Evolutionary conservation across 495 filamentous ascomycete species (phyloP).

Genomic region (Daldinia loculata): DNA sequence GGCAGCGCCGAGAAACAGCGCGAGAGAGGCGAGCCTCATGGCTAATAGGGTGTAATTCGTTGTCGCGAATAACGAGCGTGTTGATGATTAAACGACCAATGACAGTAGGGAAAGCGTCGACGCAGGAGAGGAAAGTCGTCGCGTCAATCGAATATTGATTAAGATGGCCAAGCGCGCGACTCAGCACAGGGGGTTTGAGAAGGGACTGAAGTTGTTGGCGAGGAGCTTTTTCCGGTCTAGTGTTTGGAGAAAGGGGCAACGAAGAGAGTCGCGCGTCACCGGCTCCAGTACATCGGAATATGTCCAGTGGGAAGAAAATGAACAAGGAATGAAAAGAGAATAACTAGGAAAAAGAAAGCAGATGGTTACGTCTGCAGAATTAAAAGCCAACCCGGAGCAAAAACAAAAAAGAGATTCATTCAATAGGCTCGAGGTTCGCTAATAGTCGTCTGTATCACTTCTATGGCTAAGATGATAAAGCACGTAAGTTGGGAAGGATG

Average conservation of each 20-base stretch:
- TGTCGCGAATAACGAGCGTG: constrained; percentile 38
- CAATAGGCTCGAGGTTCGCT: constrained; percentile 37
- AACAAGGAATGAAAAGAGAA: constrained; percentile 21
- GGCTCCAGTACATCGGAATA: constrained; percentile 42
- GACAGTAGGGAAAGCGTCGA: constrained; percentile 5
- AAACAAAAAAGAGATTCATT: constrained; percentile 27
- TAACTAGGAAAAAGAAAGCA: constrained; percentile 20
- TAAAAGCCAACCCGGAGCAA: constrained; percentile 35
- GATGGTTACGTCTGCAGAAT: constrained; percentile 33
- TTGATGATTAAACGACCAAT: constrained; percentile 19
- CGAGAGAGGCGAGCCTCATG: constrained; percentile 49
- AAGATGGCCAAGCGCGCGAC: constrained; percentile 24
- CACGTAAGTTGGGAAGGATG: constrained; percentile 29
- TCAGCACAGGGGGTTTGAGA: constrained; percentile 4
- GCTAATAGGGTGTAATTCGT: constrained; percentile 25
- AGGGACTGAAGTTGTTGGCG: constrained; percentile 5
- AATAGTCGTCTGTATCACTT: constrained; percentile 36
- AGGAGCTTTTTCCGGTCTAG: constrained; percentile 16
- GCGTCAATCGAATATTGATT: constrained; percentile 14
- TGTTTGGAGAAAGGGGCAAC: constrained; percentile 32
- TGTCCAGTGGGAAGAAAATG: constrained; percentile 39
- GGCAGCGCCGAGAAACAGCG: constrained; percentile 54
- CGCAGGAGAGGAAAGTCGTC: not conserved
- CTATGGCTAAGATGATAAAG: constrained; percentile 38
- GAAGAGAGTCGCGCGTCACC: constrained; percentile 40